Evolutionary conservation across 495 filamentous ascomycete species (phyloP).

Genomic region (Copromyces sp.): DNA sequence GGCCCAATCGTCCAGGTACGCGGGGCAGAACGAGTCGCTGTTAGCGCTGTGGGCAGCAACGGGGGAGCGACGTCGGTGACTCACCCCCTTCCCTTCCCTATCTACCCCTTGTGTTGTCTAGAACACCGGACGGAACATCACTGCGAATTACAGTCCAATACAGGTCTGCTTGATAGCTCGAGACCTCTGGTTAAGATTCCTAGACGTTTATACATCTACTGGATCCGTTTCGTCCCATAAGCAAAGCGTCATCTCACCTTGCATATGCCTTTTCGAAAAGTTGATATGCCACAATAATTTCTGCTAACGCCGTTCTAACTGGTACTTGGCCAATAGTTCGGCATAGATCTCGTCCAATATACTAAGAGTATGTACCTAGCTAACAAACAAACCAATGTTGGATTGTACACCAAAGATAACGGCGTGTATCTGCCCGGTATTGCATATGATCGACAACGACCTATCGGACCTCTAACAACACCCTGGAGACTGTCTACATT

Average conservation of each 20-base stretch:
- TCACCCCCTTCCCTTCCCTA: slow-evolving; percentile 5
- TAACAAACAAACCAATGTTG: too few relatives aligned
- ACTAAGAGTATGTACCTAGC: too few relatives aligned
- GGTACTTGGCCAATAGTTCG: too few relatives aligned
- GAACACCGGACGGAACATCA: background rate
- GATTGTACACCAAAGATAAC: background rate
- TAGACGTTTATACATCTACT: too few relatives aligned
- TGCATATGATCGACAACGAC: background rate
- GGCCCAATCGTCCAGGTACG: slow-evolving; percentile 4
- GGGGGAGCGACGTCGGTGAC: slow-evolving; percentile 7
- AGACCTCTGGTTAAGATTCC: too few relatives aligned
- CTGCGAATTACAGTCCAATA: background rate
- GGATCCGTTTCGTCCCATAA: too few relatives aligned
- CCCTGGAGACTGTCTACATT: background rate
- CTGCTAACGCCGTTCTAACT: too few relatives aligned
- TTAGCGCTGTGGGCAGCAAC: background rate
- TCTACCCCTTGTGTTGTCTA: background rate
- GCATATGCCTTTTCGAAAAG: too few relatives aligned
- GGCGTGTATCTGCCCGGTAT: background rate
- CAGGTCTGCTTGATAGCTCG: too few relatives aligned
- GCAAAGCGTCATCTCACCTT: too few relatives aligned
- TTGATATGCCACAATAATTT: too few relatives aligned
- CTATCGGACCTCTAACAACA: background rate
- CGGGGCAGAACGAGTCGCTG: slow-evolving; percentile 15
- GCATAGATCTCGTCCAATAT: too few relatives aligned